These are phyloP conservation scores for Linanthus parryae DNA, from an alignment of 148 eudicot genomes.

Conservation along the genomic window DNA sequence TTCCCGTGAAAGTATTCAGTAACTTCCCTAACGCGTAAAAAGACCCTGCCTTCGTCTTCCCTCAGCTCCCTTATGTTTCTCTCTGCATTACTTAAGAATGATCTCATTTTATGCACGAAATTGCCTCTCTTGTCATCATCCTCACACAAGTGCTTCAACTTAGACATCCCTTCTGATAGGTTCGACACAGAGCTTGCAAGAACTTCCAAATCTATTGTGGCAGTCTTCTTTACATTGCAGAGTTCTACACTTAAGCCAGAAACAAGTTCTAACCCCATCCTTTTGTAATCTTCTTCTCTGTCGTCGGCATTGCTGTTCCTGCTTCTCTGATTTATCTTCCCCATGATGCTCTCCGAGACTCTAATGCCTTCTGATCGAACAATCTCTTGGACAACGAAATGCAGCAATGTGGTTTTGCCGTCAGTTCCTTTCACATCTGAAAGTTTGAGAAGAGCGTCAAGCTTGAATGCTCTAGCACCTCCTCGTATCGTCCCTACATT, in stretches of 20 bases:
- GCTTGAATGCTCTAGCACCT: slow-evolving; percentile 96
- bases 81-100: slow-evolving; percentile 56
- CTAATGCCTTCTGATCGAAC: slow-evolving; percentile 70
- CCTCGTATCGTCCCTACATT: slow-evolving; percentile 94
- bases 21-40: slow-evolving; percentile 54
- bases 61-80: slow-evolving; percentile 50
- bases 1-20: slow-evolving; percentile 92
- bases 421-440: slow-evolving; percentile 97
- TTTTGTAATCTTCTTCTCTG: slow-evolving; percentile 67
- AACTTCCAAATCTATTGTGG: slow-evolving; percentile 83
- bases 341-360: slow-evolving; percentile 91
- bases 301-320: slow-evolving; percentile 43
- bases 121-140: slow-evolving; percentile 30
- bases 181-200: slow-evolving; percentile 82
- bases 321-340: slow-evolving; percentile 53
- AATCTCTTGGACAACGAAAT: slow-evolving; percentile 94
- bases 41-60: slow-evolving; percentile 64
- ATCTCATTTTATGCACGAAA: slow-evolving; percentile 53
- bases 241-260: slow-evolving; percentile 76
- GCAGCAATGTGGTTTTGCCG: slow-evolving; percentile 88
- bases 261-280: slow-evolving; percentile 98
- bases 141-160: slow-evolving; percentile 36
- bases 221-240: slow-evolving; percentile 91
- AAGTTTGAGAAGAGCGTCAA: slow-evolving; percentile 90
- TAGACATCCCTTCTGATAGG: slow-evolving; percentile 60